Evolutionary conservation across 371 early-diverging fungal species (phyloP).

Genomic region (Lichtheimia corymbifera): DNA sequence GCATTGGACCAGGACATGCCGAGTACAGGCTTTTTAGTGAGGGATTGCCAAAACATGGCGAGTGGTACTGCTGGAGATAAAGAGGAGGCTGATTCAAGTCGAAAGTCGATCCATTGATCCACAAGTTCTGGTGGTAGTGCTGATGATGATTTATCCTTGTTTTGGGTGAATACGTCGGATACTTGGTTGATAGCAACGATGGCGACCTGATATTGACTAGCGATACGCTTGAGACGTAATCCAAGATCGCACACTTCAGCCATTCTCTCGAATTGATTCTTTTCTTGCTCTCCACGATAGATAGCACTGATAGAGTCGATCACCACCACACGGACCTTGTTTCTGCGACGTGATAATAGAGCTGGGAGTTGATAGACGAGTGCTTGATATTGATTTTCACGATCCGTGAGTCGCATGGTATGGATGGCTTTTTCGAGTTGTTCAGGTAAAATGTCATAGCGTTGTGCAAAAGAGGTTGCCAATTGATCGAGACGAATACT

Average conservation of each 20-base stretch:
- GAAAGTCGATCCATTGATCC: slow-evolving; percentile 37
- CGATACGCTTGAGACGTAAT: slow-evolving; percentile 59
- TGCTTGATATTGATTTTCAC: slow-evolving; percentile 71
- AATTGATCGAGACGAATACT: slow-evolving; percentile 49
- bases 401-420: slow-evolving; percentile 64
- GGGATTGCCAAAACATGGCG: slow-evolving; percentile 43
- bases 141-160: not conserved
- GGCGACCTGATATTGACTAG: slow-evolving; percentile 58
- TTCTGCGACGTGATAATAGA: slow-evolving; percentile 45
- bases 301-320: slow-evolving; percentile 87
- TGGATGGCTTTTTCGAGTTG: slow-evolving; percentile 42
- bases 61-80: slow-evolving; percentile 12
- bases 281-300: slow-evolving; percentile 56
- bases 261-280: slow-evolving; percentile 43
- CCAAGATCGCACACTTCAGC: slow-evolving; percentile 63
- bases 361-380: slow-evolving; percentile 72
- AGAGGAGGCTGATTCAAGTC: slow-evolving; percentile 20
- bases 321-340: slow-evolving; percentile 68
- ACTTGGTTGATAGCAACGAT: slow-evolving; percentile 61
- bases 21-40: slow-evolving; percentile 63
- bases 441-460: slow-evolving; percentile 13
- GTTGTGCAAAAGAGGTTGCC: slow-evolving; percentile 23
- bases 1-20: slow-evolving; percentile 81
- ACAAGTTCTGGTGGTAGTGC: slow-evolving; percentile 14
- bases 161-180: slow-evolving; percentile 24